Base-by-base conservation (phyloP, 2,329 filamentous ascomycete genomes). In the Ophiostoma quercus region DNA sequence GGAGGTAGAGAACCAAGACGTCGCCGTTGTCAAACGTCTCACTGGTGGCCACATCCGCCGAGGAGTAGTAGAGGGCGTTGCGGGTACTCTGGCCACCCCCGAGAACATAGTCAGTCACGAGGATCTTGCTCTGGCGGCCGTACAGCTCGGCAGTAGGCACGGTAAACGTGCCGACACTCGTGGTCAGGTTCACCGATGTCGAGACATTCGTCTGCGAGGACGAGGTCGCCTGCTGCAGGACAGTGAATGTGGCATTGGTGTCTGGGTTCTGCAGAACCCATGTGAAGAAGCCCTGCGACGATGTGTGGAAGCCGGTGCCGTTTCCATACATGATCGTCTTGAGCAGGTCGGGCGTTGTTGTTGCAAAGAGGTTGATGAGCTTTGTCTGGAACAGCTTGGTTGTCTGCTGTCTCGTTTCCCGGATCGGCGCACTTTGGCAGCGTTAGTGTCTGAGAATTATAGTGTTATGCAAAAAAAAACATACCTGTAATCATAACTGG, bases 111-210 rank as follows among this genome's bases (percentile, higher is more conserved):
- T 92, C 87, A 0, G 84, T 87, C 3, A 91, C 84, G 74, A 89
- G 86, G 60, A 90, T 83, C 78, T 86, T 91, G 0, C 88, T 89
- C 75, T 92, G 89, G 29, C 89, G 81, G 0, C 89, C 85, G 54
- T 83, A 83, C 4, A 92, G 77, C 0, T 82, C 84, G 11, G 92
- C 79, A 1, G 87, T 86, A 0, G 88, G 89, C 39, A 91, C 80
- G 0, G 81, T 83, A 0, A 90, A 75, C 32, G 80, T 80, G 2
- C 87, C 86, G 32, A 81, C 77, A n/a, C 84, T 85, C 0, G 88
- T 90, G 0, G 83, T 79, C 0, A 94, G 77, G 1, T 79, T 88
- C 43, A 93, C 80, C 19, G 82, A 78, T 69, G 85, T 85, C 0
- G 80, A 78, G 0, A 82, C 79, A 2, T 82, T 79, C 2, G 76